These are phyloP conservation scores for Ceratocystis colombiana DNA, from an alignment of 2,329 filamentous ascomycete genomes.

Conservation along the genomic window DNA sequence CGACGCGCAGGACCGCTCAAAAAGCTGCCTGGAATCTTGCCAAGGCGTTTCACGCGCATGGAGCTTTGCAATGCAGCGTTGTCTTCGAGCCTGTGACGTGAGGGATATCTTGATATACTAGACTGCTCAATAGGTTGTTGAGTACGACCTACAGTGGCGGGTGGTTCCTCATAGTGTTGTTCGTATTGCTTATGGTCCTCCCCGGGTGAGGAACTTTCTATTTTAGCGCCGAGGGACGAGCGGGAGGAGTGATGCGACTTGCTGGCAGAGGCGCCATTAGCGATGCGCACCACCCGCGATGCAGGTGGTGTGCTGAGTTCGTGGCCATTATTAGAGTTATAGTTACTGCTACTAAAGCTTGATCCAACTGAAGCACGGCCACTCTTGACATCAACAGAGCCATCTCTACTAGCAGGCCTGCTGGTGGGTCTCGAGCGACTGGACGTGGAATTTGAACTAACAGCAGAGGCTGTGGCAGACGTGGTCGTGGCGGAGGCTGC, in stretches of 20 bases:
- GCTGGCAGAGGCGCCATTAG: conserved; percentile 39
- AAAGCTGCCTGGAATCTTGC: conserved; percentile 65
- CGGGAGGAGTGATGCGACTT: conserved; percentile 28
- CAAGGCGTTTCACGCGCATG: conserved; percentile 65
- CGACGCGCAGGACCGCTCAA: conserved; percentile 69
- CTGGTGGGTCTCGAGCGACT: conserved; percentile 32
- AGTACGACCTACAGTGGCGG: conserved; percentile 14
- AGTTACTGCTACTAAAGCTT: conserved; percentile 22
- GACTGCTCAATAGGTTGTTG: conserved; percentile 17
- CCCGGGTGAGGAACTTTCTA: conserved; percentile 26
- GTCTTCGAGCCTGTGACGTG: conserved; percentile 48
- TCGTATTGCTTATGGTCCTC: conserved; percentile 11
- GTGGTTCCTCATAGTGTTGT: conserved; percentile 16
- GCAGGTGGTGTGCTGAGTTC: conserved; percentile 47
- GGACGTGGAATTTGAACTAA: conserved; percentile 27
- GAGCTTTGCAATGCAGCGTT: conserved; percentile 59
- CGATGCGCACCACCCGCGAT: conserved; percentile 47
- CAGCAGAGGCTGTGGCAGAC: conserved; percentile 23
- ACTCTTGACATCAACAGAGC: conserved; percentile 35
- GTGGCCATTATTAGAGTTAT: conserved; percentile 23
- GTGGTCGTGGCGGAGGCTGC: conserved; percentile 16
- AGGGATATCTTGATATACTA: conserved; percentile 41
- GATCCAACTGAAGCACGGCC: conserved; percentile 20
- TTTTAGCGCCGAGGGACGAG: conserved; percentile 27
- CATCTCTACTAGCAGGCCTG: conserved; percentile 37